Base-by-base conservation (phyloP, 495 filamentous ascomycete species). In the Trichoderma virens region DNA sequence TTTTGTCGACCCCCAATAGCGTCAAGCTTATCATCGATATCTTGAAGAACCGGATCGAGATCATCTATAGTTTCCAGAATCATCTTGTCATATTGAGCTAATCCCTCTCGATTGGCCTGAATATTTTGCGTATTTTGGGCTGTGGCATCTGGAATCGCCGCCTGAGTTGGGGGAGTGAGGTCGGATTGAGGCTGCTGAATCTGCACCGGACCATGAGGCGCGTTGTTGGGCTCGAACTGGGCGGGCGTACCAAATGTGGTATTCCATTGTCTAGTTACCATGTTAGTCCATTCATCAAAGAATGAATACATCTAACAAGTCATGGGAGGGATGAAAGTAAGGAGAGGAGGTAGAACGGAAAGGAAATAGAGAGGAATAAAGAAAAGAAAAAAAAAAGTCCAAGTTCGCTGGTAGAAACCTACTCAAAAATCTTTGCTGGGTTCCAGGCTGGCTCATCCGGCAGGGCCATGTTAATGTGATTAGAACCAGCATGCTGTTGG, bases 371-470 rank as follows among this genome's bases (percentile, higher is more conserved):
- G 2, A 31, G 20, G 14, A 13, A 1, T 28, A 56, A 1, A 13
- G 11, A 56, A 30, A 30, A 56, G 30, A 30, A 30, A 56, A 56
- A 56, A 27, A 56, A n/a, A n/a, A n/a, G n/a, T n/a, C 25, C 47
- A 56, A 56, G 8, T 28, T 8, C 23, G 20, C 47, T 14, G 51
- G 51, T 28, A 47, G 39, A 18, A 32, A 83, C 91, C 82, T 84
- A 97, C 92, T 94, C 90, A 80, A 98, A 96, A 68, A 98, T 90
- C 62, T 90, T 85, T 32, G 91, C 86, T 3, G 94, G 94, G 73
- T 98, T 96, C 94, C 94, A 98, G 59, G 81, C 82, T 45, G 84
- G 82, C 54, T 85, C 81, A 63, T 93, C 90, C 45, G 85, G 80
- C 68, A 91, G 78, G 20, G 85, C 79, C 1, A 23, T 28, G 28